Evolutionary conservation across 805 yeast genomes (phyloP).

Genomic region (Maudiozyma turicensis): DNA sequence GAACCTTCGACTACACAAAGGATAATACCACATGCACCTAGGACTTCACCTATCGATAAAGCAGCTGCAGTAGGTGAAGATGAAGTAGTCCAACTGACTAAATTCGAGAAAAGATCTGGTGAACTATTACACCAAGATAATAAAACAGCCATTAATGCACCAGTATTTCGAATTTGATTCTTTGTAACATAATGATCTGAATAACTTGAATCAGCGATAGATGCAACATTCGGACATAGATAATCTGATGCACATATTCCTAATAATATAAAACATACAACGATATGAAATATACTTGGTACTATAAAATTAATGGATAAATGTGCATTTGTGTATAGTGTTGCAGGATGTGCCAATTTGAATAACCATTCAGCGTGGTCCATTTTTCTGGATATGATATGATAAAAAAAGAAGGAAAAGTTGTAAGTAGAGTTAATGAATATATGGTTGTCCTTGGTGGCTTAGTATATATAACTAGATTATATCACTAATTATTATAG

Average conservation of each 20-base stretch:
- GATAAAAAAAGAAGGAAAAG: too few relatives aligned
- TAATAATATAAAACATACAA: conserved; percentile 22
- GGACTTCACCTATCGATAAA: conserved; percentile 29
- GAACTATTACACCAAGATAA: conserved; percentile 32
- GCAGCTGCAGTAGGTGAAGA: conserved; percentile 17
- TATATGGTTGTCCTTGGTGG: too few relatives aligned
- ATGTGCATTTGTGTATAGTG: conserved; percentile 16
- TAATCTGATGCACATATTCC: conserved; percentile 31
- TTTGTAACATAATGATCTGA: neutral
- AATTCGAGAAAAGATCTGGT: conserved; percentile 30
- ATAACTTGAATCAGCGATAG: conserved; percentile 16
- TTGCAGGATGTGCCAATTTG: conserved; percentile 21
- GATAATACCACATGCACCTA: conserved; percentile 32
- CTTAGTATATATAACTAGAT: too few relatives aligned
- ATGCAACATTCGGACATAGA: conserved; percentile 28
- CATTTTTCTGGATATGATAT: conserved; percentile 6
- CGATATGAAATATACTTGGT: conserved; percentile 20
- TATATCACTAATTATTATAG: too few relatives aligned
- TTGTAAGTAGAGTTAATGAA: too few relatives aligned
- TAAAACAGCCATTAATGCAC: conserved; percentile 24
- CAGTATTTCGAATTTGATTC: conserved; percentile 4
- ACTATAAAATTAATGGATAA: conserved; percentile 15
- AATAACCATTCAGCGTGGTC: conserved; percentile 10
- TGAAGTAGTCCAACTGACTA: conserved; percentile 28
- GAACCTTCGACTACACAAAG: conserved; percentile 29